Evolutionary conservation across 75 land plant species (phyloP).

Genomic region (Picea glauca): DNA sequence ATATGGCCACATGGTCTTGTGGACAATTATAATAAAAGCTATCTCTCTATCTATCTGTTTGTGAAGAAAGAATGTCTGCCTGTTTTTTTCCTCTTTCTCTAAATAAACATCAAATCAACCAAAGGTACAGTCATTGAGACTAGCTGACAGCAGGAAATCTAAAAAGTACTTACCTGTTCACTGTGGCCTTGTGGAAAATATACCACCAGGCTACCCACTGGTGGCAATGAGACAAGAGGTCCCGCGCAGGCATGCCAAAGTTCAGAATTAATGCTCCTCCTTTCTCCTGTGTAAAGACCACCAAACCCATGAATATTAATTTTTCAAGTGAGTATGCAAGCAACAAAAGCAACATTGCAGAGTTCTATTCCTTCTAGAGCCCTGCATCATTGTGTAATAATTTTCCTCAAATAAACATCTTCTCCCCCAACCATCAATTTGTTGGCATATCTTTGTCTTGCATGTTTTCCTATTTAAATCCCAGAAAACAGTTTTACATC

Average conservation of each 20-base stretch:
- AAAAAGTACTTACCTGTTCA: slow-evolving; percentile 61
- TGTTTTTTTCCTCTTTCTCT: no score
- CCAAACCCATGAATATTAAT: neutral
- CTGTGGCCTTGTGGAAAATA: slow-evolving; percentile 98
- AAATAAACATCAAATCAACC: no score
- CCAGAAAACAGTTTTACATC: neutral
- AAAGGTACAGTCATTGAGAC: no score
- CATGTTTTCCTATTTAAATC: neutral
- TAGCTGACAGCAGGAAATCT: no score
- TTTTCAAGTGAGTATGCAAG: neutral
- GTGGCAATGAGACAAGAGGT: slow-evolving; percentile 81
- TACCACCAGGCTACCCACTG: slow-evolving; percentile 86
- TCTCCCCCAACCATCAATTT: neutral
- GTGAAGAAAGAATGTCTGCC: no score
- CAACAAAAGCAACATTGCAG: neutral
- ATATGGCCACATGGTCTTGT: no score
- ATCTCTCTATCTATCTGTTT: no score
- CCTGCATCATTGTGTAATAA: neutral
- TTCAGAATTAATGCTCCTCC: slow-evolving; percentile 78
- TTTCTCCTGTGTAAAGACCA: slow-evolving; percentile 47
- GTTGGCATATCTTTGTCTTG: neutral
- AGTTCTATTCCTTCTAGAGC: neutral
- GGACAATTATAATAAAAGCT: no score
- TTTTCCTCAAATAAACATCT: neutral
- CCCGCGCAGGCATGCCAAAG: slow-evolving; percentile 99